A percentile compares a stretch with the other conserved stretches of the same genome.
These are phyloP conservation scores for Tricholoma sp. DNA, from an alignment of 768 basidiomycete genomes.

Conservation along the genomic window DNA sequence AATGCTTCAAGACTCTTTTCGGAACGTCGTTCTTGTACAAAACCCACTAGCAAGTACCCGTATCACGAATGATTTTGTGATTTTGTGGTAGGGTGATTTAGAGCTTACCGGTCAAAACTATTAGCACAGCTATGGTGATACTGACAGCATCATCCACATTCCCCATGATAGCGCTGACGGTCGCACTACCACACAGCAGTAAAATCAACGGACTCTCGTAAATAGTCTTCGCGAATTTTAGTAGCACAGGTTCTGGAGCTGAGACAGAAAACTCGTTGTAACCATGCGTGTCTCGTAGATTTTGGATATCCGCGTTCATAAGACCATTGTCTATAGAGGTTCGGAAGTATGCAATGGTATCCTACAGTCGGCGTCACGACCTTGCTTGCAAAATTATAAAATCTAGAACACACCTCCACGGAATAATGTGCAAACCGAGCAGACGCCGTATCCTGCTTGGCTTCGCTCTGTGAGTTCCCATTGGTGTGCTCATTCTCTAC, in stretches of 20 bases:
- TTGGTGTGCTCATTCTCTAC: conserved; percentile 37
- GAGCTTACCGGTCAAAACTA: conserved; percentile 82
- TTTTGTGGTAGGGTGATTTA: background rate
- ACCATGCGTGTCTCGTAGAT: conserved; percentile 64
- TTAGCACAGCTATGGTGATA: conserved; percentile 87
- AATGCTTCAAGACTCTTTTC: conserved; percentile 93
- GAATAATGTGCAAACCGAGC: conserved; percentile 63
- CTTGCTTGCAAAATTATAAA: conserved; percentile 2
- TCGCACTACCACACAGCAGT: conserved; percentile 84
- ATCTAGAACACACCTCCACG: conserved; percentile 46
- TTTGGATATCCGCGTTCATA: conserved; percentile 52
- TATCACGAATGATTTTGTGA: background rate
- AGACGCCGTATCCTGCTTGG: conserved; percentile 51
- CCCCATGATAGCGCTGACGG: conserved; percentile 89
- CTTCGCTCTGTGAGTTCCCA: conserved; percentile 23
- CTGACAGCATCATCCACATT: conserved; percentile 93
- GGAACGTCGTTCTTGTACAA: conserved; percentile 92
- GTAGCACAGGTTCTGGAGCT: conserved; percentile 68
- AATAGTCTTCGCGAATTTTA: conserved; percentile 93
- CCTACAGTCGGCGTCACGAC: conserved; percentile 35
- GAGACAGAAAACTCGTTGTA: conserved; percentile 94
- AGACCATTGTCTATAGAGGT: conserved; percentile 64
- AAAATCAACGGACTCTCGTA: conserved; percentile 94
- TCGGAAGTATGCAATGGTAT: conserved; percentile 67
- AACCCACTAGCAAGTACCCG: conserved; percentile 56